Conservation (phyloP, 192 early-diverging fungal species). For the Neocallimastix lanati region DNA sequence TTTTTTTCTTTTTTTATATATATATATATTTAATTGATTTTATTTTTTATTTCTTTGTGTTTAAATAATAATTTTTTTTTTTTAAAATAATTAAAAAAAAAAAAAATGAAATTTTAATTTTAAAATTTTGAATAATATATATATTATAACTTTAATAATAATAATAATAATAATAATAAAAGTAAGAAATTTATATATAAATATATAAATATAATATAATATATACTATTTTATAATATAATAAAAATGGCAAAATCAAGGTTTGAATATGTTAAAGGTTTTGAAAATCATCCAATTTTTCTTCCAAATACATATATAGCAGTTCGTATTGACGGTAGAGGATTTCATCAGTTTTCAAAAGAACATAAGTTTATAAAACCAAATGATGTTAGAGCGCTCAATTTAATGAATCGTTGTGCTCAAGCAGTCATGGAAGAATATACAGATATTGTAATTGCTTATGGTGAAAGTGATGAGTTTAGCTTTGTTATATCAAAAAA, state of each 20-base stretch:
- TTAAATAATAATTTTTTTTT: no score
- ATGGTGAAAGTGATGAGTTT: conserved; percentile 86
- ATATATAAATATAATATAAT: no score
- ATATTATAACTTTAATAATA: no score
- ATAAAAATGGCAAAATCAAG: conserved; percentile 75
- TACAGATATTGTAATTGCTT: conserved; percentile 60
- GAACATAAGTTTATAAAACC: conserved; percentile 62
- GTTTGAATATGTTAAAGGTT: conserved; percentile 78
- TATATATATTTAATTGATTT: no score
- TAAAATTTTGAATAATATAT: no score
- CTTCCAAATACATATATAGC: conserved; percentile 78
- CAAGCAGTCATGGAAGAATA: conserved; percentile 56
- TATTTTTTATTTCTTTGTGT: no score
- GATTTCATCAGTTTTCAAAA: conserved; percentile 74
- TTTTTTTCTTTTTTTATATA: no score
- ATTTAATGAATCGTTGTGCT: conserved; percentile 71
- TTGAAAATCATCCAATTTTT: conserved; percentile 58
- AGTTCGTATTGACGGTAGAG: conserved; percentile 79
- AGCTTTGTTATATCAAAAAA: conserved; percentile 18
- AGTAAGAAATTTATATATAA: no score
- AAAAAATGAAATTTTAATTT: no score
- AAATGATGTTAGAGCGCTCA: conserved; percentile 53
- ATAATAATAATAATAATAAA: no score
- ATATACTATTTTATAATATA: no score
- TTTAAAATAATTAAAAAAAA: no score